Evolutionary conservation across 257 asterid genomes (phyloP).

Genomic region (Nicotiana knightiana): DNA sequence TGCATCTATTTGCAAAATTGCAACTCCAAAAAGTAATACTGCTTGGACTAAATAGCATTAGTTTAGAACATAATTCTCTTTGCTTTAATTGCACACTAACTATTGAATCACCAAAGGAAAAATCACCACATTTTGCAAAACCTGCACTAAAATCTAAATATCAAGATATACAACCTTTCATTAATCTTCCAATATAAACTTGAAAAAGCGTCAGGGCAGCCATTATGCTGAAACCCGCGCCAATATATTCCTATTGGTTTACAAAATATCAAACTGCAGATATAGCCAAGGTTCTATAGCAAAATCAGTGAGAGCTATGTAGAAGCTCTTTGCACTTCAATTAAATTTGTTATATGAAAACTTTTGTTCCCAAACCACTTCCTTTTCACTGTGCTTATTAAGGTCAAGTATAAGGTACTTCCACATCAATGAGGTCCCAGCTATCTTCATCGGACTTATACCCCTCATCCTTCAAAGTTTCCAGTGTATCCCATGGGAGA

Average conservation of each 20-base stretch:
- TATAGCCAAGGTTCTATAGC: neutral
- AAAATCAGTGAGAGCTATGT: neutral
- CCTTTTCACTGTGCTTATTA: neutral
- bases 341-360: neutral
- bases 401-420: conserved; percentile 40
- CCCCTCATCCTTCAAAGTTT: conserved; percentile 20
- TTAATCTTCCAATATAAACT: neutral
- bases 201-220: neutral
- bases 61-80: neutral
- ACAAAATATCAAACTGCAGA: neutral
- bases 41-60: neutral
- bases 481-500: conserved; percentile 9
- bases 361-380: neutral
- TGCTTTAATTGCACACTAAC: neutral
- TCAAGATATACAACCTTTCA: neutral
- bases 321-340: neutral
- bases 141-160: neutral
- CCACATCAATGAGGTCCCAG: conserved; percentile 42
- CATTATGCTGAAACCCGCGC: neutral
- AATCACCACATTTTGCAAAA: neutral
- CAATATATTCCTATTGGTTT: neutral
- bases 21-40: neutral
- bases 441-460: conserved; percentile 40
- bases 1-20: neutral
- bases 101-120: neutral